Evolutionary conservation across 2,329 filamentous ascomycete species (phyloP).

Genomic region (Botrytis pseudocinerea): DNA sequence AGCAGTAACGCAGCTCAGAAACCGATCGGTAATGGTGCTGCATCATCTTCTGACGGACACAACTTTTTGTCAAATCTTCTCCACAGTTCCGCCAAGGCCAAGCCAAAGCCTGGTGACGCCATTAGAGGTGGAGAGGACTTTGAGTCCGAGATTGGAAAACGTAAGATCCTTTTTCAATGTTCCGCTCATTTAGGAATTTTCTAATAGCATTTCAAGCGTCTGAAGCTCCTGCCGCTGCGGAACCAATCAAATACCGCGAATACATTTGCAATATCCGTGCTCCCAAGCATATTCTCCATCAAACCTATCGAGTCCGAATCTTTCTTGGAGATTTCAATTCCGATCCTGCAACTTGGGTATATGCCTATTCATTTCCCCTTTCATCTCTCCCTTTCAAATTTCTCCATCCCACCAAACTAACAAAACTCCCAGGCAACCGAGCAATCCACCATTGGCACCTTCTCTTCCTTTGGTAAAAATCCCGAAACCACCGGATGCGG

Average conservation of each 20-base stretch:
- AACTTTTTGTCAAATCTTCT: background rate
- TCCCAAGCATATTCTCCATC: conserved; percentile 41
- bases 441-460: conserved; percentile 45
- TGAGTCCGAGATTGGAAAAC: conserved; percentile 33
- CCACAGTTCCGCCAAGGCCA: background rate
- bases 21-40: background rate
- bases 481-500: conserved; percentile 39
- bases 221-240: background rate
- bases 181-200: too few relatives aligned
- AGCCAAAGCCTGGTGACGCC: background rate
- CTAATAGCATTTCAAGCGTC: background rate
- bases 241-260: conserved; percentile 35
- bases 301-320: conserved; percentile 43
- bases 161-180: conserved; percentile 8
- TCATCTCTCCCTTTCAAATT: background rate
- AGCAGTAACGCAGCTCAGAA: conserved; percentile 6
- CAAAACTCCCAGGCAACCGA: conserved; percentile 2
- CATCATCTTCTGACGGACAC: background rate
- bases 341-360: conserved; percentile 37
- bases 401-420: background rate
- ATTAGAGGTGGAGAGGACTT: conserved; percentile 28
- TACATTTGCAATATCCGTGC: conserved; percentile 43
- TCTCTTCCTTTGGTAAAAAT: conserved; percentile 43
- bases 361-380: conserved; percentile 24
- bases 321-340: conserved; percentile 42